Evolutionary conservation across 768 basidiomycete species (phyloP).

Genomic region (Lentinula boryana): DNA sequence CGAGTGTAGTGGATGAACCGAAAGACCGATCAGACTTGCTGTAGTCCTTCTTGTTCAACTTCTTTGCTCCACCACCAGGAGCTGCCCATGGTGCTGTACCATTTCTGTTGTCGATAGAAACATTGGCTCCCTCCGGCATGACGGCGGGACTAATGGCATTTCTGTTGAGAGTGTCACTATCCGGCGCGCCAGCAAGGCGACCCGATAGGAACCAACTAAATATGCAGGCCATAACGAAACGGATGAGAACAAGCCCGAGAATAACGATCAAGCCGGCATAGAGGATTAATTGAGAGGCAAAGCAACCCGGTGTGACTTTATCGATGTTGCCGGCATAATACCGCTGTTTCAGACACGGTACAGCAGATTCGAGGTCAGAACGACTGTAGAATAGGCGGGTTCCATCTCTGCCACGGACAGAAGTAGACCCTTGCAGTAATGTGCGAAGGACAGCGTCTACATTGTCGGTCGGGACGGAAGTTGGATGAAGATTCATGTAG

Average conservation of each 20-base stretch:
- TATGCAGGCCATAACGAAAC: constrained; percentile 93
- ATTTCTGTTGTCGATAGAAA: constrained; percentile 84
- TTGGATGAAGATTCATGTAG: constrained; percentile 73
- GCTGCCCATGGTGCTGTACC: constrained; percentile 96
- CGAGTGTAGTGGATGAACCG: constrained; percentile 51
- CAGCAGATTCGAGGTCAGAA: constrained; percentile 53
- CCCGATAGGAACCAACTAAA: constrained; percentile 96
- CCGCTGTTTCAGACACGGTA: constrained; percentile 77
- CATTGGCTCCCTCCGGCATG: constrained; percentile 92
- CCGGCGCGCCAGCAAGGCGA: constrained; percentile 72
- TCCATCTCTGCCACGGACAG: constrained; percentile 74
- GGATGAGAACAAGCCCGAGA: constrained; percentile 81
- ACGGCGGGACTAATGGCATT: constrained; percentile 92
- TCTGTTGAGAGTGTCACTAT: constrained; percentile 64
- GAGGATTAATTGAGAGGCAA: constrained; percentile 82
- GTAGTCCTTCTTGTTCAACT: constrained; percentile 36
- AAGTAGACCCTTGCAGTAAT: constrained; percentile 44
- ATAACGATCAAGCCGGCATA: constrained; percentile 91
- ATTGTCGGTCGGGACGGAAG: constrained; percentile 59
- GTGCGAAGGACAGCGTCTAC: constrained; percentile 83
- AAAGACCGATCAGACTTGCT: constrained; percentile 43
- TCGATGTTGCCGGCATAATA: constrained; percentile 95
- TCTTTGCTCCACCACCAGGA: constrained; percentile 42
- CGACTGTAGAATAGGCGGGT: constrained; percentile 83
- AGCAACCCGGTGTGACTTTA: constrained; percentile 94